These are phyloP conservation scores for Leccinum fallax DNA, from an alignment of 1,284 basidiomycete genomes.

Conservation along the genomic window DNA sequence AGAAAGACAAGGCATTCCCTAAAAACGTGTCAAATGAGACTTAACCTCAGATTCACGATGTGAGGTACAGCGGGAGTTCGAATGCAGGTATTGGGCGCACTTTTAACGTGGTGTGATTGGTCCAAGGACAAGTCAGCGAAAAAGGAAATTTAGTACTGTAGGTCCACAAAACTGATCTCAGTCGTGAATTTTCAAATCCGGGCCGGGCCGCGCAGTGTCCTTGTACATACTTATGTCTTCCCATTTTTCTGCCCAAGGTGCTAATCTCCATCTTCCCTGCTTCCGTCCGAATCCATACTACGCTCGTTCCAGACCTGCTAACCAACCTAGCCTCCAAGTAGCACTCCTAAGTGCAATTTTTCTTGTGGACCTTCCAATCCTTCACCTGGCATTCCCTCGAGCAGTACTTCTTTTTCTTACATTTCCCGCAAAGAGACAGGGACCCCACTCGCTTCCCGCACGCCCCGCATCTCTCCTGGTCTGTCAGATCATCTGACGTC, in stretches of 20 bases:
- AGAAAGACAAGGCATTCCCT: not conserved
- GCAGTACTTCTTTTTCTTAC: slow-evolving; percentile 45
- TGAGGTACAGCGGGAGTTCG: not conserved
- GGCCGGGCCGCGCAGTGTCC: too few relatives aligned
- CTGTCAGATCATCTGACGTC: not conserved
- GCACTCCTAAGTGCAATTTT: slow-evolving; percentile 13
- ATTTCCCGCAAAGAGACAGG: slow-evolving; percentile 36
- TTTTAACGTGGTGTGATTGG: too few relatives aligned
- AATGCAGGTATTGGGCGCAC: not conserved
- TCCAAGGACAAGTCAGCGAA: too few relatives aligned
- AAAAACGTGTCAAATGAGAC: not conserved
- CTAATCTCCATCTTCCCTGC: not conserved
- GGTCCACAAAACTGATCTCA: too few relatives aligned
- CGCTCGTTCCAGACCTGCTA: not conserved
- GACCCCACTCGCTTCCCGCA: slow-evolving; percentile 34
- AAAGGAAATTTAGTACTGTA: too few relatives aligned
- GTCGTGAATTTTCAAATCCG: too few relatives aligned
- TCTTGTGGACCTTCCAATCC: slow-evolving; percentile 49
- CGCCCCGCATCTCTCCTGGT: slow-evolving; percentile 20
- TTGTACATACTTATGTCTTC: too few relatives aligned
- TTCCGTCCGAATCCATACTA: not conserved
- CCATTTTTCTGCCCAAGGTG: too few relatives aligned
- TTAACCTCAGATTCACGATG: not conserved
- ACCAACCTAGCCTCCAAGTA: not conserved
- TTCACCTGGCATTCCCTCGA: slow-evolving; percentile 45